Evolutionary conservation across 1,139 yeast species (phyloP).

Genomic region (Suhomyces taliae): DNA sequence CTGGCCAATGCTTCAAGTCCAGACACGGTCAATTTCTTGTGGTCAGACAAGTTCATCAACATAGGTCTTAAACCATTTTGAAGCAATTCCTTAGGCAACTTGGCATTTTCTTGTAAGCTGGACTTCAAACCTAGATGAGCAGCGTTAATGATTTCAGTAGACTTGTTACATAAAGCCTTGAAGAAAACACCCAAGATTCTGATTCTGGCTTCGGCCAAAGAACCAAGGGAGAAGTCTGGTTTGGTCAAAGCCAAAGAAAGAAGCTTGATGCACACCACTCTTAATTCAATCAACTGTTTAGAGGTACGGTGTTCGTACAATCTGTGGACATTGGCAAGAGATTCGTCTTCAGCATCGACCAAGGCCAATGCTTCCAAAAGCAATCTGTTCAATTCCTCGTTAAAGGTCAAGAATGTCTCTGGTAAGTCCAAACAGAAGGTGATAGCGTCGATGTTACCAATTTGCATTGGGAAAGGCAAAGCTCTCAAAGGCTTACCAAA

Average conservation of each 20-base stretch:
- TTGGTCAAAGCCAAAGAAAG: slow-evolving; percentile 81
- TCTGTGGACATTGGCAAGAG: slow-evolving; percentile 83
- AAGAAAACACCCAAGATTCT: slow-evolving; percentile 91
- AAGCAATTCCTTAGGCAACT: slow-evolving; percentile 85
- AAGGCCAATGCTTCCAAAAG: slow-evolving; percentile 88
- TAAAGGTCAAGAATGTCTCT: slow-evolving; percentile 78
- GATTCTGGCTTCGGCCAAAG: slow-evolving; percentile 80
- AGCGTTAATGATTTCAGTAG: slow-evolving; percentile 86
- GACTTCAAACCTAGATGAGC: slow-evolving; percentile 86
- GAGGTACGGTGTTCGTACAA: slow-evolving; percentile 85
- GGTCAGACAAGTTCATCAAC: slow-evolving; percentile 92
- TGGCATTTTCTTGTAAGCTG: slow-evolving; percentile 81
- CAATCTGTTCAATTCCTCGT: slow-evolving; percentile 83
- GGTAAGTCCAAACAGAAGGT: slow-evolving; percentile 84
- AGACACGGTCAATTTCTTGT: slow-evolving; percentile 81
- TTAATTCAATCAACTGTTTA: slow-evolving; percentile 78
- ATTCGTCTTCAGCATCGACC: slow-evolving; percentile 97
- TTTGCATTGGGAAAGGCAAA: slow-evolving; percentile 97
- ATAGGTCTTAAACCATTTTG: slow-evolving; percentile 95
- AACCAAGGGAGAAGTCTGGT: slow-evolving; percentile 73
- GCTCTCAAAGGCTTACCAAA: slow-evolving; percentile 97
- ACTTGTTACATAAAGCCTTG: slow-evolving; percentile 85
- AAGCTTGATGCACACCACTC: slow-evolving; percentile 86
- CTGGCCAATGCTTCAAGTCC: slow-evolving; percentile 92
- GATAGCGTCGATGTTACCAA: slow-evolving; percentile 96